These are phyloP conservation scores for Catharanthus roseus DNA, from an alignment of 257 asterid genomes.

Conservation along the genomic window DNA sequence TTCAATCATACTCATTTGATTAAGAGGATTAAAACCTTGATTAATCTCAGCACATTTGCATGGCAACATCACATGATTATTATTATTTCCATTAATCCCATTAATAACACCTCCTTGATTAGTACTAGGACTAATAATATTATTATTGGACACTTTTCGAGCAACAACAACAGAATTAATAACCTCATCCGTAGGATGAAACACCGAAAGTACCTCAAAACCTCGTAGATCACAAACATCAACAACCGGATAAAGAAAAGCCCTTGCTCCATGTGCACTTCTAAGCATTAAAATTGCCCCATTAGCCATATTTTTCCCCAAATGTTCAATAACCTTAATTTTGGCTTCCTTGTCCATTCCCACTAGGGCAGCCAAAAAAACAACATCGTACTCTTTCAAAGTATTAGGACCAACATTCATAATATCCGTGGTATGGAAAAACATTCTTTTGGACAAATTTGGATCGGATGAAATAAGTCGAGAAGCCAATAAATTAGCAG, in stretches of 20 bases:
- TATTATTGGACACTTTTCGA: slow-evolving; percentile 29
- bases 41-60: slow-evolving; percentile 58
- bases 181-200: slow-evolving; percentile 85
- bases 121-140: not conserved
- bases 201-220: slow-evolving; percentile 66
- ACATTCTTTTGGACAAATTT: slow-evolving; percentile 51
- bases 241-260: slow-evolving; percentile 73
- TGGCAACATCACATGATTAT: no score
- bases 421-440: slow-evolving; percentile 49
- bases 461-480: slow-evolving; percentile 46
- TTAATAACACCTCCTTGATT: slow-evolving; percentile 17
- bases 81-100: slow-evolving; percentile 14
- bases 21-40: slow-evolving; percentile 47
- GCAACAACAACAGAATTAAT: slow-evolving; percentile 65
- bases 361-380: slow-evolving; percentile 81
- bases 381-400: slow-evolving; percentile 57
- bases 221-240: slow-evolving; percentile 63
- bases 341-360: slow-evolving; percentile 79
- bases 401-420: slow-evolving; percentile 46
- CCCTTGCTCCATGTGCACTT: slow-evolving; percentile 90
- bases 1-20: slow-evolving; percentile 49
- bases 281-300: slow-evolving; percentile 77
- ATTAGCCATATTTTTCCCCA: slow-evolving; percentile 55
- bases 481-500: slow-evolving; percentile 57
- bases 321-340: slow-evolving; percentile 43